phyloP scores from a whole-genome alignment of 176 grass and related monocot species.

The Avena eriantha region DNA sequence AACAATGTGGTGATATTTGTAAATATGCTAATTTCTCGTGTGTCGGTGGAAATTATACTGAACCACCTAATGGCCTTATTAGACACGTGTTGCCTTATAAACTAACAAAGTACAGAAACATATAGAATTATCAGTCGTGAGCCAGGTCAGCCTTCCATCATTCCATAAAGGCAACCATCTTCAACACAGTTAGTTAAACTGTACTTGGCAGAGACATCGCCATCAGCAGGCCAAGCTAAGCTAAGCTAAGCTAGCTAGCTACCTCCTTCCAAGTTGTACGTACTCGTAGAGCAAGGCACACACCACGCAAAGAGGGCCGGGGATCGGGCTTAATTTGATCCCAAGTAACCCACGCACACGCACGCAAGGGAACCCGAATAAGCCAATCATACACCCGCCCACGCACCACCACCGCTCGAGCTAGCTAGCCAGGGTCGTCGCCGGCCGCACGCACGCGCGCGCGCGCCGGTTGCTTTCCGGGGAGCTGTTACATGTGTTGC shows the following conservation, averaged over 20 bases:
- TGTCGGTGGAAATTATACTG: not conserved
- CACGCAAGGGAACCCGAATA: slow-evolving; percentile 29
- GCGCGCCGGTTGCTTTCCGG: slow-evolving; percentile 29
- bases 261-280: not conserved
- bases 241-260: not conserved
- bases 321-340: slow-evolving; percentile 24
- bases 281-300: not conserved
- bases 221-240: not conserved
- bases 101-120: not conserved
- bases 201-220: slow-evolving; percentile 34
- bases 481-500: not conserved
- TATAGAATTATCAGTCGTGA: slow-evolving; percentile 13
- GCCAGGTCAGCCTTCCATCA: slow-evolving; percentile 18
- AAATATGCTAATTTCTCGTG: not conserved
- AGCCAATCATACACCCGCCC: not conserved
- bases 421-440: not conserved
- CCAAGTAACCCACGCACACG: slow-evolving; percentile 44
- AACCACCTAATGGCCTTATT: not conserved
- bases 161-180: slow-evolving; percentile 12
- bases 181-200: slow-evolving; percentile 44
- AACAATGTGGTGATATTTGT: not conserved
- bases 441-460: slow-evolving; percentile 28
- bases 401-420: not conserved
- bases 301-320: not conserved
- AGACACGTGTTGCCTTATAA: not conserved